Conservation (phyloP, 306 rosid species). For the Gastrolobium villosum region DNA sequence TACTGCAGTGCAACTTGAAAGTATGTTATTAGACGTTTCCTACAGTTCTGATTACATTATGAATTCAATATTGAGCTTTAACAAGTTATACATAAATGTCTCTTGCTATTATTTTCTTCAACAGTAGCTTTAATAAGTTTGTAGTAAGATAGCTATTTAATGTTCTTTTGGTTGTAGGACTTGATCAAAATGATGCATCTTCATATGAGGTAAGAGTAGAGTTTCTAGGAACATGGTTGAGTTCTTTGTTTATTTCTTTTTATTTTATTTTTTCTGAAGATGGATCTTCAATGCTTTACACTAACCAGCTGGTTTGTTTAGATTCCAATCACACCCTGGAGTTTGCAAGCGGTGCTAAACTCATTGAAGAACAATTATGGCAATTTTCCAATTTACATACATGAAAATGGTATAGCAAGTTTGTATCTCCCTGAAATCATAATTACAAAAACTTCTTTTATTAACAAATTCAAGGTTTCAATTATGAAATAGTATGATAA, state of each 20-base stretch:
- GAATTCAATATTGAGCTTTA: not conserved
- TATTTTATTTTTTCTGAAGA: not conserved
- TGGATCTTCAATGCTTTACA: not conserved
- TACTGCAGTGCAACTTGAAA: not conserved
- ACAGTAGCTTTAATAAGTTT: not conserved
- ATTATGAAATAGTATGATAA: not conserved
- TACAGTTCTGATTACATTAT: not conserved
- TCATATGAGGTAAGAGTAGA: slow-evolving; percentile 45
- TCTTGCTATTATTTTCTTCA: not conserved
- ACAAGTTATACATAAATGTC: not conserved
- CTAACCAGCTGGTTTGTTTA: slow-evolving; percentile 42
- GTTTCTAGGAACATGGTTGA: not conserved
- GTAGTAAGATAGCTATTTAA: not conserved
- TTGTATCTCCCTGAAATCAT: not conserved
- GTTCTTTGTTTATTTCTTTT: not conserved
- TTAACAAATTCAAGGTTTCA: not conserved
- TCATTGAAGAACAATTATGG: slow-evolving; percentile 49
- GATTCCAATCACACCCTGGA: slow-evolving; percentile 50
- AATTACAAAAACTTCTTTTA: not conserved
- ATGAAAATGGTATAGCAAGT: no score
- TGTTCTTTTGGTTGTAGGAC: slow-evolving; percentile 30
- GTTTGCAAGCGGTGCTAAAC: slow-evolving; percentile 47
- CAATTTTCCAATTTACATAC: slow-evolving; percentile 4
- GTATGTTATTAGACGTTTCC: slow-evolving; percentile 48
- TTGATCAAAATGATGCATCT: not conserved